phyloP scores from a whole-genome alignment of 495 filamentous ascomycete genomes.

The Neurospora intermedia region DNA sequence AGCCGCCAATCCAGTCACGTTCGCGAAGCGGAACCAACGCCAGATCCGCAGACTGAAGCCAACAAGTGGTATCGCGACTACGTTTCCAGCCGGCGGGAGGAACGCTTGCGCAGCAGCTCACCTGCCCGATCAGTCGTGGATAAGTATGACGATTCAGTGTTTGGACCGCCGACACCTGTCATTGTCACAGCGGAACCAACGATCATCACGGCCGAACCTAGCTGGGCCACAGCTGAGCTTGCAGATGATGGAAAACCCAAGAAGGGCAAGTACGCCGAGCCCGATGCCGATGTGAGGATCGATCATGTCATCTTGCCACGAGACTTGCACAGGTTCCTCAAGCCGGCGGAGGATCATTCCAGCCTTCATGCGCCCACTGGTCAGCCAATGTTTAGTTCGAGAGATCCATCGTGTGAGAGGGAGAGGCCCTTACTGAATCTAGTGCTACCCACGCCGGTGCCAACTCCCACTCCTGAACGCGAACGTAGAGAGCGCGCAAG shows the following conservation, averaged over 20 bases:
- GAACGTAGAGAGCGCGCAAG: constrained; percentile 14
- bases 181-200: not conserved
- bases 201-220: not conserved
- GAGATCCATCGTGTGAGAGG: constrained; percentile 38
- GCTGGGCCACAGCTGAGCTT: not conserved
- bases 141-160: constrained; percentile 33
- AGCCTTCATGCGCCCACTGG: not conserved
- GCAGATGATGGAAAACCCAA: constrained; percentile 11
- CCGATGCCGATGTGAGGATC: constrained; percentile 45
- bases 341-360: not conserved
- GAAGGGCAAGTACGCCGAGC: constrained; percentile 39
- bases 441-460: constrained; percentile 39
- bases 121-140: constrained; percentile 37
- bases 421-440: constrained; percentile 42
- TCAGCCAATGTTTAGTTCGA: constrained; percentile 26
- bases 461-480: constrained; percentile 33
- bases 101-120: constrained; percentile 32
- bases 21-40: not conserved
- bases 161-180: constrained; percentile 26
- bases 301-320: constrained; percentile 37
- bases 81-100: constrained; percentile 6
- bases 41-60: constrained; percentile 32
- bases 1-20: not conserved
- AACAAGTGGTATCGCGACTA: constrained; percentile 39
- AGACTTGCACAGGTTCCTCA: constrained; percentile 21